Base-by-base conservation (phyloP, 2,329 filamentous ascomycete species). In the Cyanodermella asteris region DNA sequence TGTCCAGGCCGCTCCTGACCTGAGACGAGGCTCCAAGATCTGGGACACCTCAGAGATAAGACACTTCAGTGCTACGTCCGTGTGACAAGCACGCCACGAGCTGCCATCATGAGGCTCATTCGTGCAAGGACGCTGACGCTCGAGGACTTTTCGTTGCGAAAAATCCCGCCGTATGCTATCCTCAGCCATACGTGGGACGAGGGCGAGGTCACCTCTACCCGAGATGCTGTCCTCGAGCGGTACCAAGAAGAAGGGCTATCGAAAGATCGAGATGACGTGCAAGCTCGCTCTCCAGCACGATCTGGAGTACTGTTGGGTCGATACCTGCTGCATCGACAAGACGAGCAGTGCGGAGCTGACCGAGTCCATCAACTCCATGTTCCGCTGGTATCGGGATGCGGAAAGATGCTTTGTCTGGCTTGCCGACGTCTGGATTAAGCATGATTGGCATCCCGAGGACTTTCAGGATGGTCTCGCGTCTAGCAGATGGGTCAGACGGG, bases 101-200 rank as follows among this genome's bases (percentile, higher is more conserved):
- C n/a, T n/a, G n/a, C n/a, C 22, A 19, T 13, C 5, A 29, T 29
- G 27, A 22, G 27, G 9, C 23, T 29, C 5, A n/a, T 29, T 17
- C 16, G 18, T 13, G 21, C 27, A 16, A 12, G 16, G 15, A 25
- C 16, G 7, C 17, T 29, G 13, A 15, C 20, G 6, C 26, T 29
- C 18, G 16, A 16, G 7, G 27, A 29, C 5, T 29, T 29, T n/a
- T 28, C 22, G 23, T 22, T 21, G 3, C 10, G 25, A 11, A n/a
- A 29, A 7, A 12, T 27, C 18, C 36, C 38, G 19, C 7, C 25
- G 5, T 40, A 41, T 34, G 36, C 34, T 12, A 42, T 40, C 16
- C 36, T 41, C 23, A 39, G 35, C 7, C 34, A 41, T 21, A 40
- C 24, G 23, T 41, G 36, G 38, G 36, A 35, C 22, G 18, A 13